Conservation (phyloP, 192 early-diverging fungal species). For the Coemansia pectinata region DNA sequence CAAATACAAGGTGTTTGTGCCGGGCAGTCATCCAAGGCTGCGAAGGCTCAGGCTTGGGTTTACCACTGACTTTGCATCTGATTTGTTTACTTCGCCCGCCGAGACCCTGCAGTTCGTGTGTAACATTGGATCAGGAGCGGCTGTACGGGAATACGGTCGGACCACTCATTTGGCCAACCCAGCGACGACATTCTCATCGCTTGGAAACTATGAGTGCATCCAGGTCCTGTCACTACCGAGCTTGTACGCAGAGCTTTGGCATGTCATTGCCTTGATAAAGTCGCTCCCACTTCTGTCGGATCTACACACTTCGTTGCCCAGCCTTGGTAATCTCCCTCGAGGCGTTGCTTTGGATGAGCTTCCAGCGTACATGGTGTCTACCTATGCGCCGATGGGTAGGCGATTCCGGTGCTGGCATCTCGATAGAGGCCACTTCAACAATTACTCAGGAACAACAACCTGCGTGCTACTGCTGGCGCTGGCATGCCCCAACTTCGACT, state of each 20-base stretch:
- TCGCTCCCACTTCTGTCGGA: background rate
- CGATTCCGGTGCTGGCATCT: slow-evolving; percentile 1
- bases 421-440: background rate
- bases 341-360: background rate
- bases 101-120: background rate
- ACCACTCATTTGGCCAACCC: too few relatives aligned
- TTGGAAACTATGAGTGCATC: background rate
- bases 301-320: background rate
- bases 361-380: background rate
- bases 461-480: background rate
- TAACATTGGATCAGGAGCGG: background rate
- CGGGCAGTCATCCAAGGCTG: background rate
- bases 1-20: background rate
- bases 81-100: background rate
- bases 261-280: background rate
- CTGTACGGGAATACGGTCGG: too few relatives aligned
- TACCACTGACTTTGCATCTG: too few relatives aligned
- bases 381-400: background rate
- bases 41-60: too few relatives aligned
- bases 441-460: background rate
- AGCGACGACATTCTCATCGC: background rate
- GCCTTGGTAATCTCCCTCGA: background rate
- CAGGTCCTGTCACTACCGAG: background rate
- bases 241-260: background rate
- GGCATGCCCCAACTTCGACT: background rate